Conservation (phyloP, 768 basidiomycete species). For the Russula vinacea region DNA sequence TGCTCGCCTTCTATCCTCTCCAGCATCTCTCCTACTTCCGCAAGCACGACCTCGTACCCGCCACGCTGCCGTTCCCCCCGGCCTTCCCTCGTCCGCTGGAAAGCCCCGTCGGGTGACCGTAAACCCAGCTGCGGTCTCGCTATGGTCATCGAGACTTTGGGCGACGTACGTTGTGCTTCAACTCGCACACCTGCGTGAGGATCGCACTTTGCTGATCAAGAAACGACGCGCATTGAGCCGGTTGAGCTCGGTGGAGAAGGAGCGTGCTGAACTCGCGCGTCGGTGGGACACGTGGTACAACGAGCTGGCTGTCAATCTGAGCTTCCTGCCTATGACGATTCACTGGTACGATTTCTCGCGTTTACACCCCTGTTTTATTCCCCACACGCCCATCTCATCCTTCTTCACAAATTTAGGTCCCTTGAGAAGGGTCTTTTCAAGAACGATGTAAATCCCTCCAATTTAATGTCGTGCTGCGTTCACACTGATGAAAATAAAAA, state of each 20-base stretch:
- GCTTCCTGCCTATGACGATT: conserved; percentile 76
- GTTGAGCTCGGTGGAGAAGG: conserved; percentile 33
- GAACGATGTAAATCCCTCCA: conserved; percentile 15
- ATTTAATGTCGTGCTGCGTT: background rate
- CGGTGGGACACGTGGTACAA: conserved; percentile 69
- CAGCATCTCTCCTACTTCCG: conserved; percentile 72
- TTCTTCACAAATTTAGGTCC: conserved; percentile 13
- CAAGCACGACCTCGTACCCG: conserved; percentile 58
- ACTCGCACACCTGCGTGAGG: conserved; percentile 68
- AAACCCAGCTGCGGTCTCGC: conserved; percentile 46
- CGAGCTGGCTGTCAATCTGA: conserved; percentile 67
- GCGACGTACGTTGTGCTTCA: conserved; percentile 74
- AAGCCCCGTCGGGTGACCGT: conserved; percentile 40
- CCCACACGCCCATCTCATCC: background rate
- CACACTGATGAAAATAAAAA: background rate
- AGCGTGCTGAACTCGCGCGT: conserved; percentile 54
- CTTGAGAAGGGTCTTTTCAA: conserved; percentile 28
- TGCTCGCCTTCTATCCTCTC: conserved; percentile 77
- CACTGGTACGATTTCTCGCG: conserved; percentile 59
- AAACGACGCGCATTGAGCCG: conserved; percentile 50
- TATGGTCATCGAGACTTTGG: conserved; percentile 84
- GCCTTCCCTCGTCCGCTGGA: conserved; percentile 33
- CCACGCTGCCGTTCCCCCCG: conserved; percentile 46
- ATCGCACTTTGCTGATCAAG: conserved; percentile 54
- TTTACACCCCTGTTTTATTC: background rate